Evolutionary conservation across 1,284 basidiomycete genomes (phyloP).

Genomic region (Boletus subluridellus): DNA sequence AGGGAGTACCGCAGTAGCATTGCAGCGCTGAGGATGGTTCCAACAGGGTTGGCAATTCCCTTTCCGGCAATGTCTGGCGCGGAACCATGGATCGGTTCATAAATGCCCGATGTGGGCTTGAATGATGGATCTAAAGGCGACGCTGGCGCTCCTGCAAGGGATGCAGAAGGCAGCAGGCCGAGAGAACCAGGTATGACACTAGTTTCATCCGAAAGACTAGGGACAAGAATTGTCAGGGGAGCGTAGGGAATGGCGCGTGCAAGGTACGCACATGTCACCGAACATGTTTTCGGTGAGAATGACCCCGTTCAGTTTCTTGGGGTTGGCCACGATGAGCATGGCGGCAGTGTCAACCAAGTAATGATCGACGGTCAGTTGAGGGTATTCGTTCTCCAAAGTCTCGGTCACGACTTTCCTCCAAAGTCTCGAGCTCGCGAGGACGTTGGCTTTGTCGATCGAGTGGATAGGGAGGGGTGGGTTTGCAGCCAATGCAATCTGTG

Average conservation of each 20-base stretch:
- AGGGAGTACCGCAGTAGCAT: slow-evolving; percentile 96
- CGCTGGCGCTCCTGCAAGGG: slow-evolving; percentile 87
- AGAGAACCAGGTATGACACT: slow-evolving; percentile 98
- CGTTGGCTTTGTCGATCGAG: slow-evolving; percentile 99
- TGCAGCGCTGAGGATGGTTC: slow-evolving; percentile 94
- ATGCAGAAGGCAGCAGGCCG: slow-evolving; percentile 94
- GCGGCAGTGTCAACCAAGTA: slow-evolving; percentile 94
- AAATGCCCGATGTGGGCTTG: slow-evolving; percentile 79
- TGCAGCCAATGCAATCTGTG: slow-evolving; percentile 81
- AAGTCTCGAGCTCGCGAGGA: slow-evolving; percentile 90
- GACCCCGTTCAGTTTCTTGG: slow-evolving; percentile 93
- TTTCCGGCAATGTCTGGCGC: slow-evolving; percentile 96
- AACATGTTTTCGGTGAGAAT: slow-evolving; percentile 94
- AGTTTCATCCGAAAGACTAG: slow-evolving; percentile 89
- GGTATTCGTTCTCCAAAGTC: slow-evolving; percentile 79
- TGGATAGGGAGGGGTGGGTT: slow-evolving; percentile 88
- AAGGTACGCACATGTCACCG: slow-evolving; percentile 81
- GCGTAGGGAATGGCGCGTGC: neutral
- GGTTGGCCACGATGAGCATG: slow-evolving; percentile 93
- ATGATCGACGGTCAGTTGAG: slow-evolving; percentile 83
- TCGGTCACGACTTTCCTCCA: slow-evolving; percentile 93
- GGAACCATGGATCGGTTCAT: slow-evolving; percentile 95
- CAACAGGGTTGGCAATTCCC: slow-evolving; percentile 95
- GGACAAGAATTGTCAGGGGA: slow-evolving; percentile 5
- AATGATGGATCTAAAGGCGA: slow-evolving; percentile 62